Evolutionary conservation across 1,284 basidiomycete genomes (phyloP), one percentile per base, ranked within the genome.

Genomic region (Microbotryum lychnidis-dioicae): DNA sequence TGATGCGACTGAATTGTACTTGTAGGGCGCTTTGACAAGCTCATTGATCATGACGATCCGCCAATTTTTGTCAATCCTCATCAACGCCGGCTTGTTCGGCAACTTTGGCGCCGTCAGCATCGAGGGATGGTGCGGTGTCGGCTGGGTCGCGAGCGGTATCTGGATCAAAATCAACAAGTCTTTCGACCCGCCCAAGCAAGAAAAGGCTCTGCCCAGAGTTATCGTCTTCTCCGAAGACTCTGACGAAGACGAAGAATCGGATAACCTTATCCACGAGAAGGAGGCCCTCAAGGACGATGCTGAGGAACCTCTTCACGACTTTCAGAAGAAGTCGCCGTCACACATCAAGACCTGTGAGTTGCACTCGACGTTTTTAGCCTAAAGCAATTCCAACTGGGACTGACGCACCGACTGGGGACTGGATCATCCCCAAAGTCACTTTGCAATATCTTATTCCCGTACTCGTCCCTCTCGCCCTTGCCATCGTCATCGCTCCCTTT

Each of bases 51-150:
- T 68, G 66, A 68, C 68, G 0, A 61, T 65, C 42, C 62, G 71
- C 1, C 71, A 72, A 51, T 72, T 72, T 63, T 59, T 71, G 14
- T 66, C 63, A 18, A 72, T 72, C 51, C 61, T 72, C 25, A 61
- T 72, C 64, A 72, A 72, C 51, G 70, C 68, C 14, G 66, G 66
- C n/a, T 47, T 67, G 16, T 68, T 72, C 50, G 70, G 70, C 31
- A 71, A 69, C 50, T 69, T 70, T 47, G 60, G 51, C 8, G 54
- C 55, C 27, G 63, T 71, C 20, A 64, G 65, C 1, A 44, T 63
- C 18, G 49, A 61, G 33, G 66, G 66, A 12, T 68, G 66, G 66
- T 55, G 44, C 21, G 66, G 66, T 23, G 66, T 68, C 29, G 65
- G 60, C 20, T 66, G 66, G 66, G 66, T 68, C 47, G 66, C 66